Conservation (phyloP, 1,284 basidiomycete genomes). For the Psilocybe mexicana region DNA sequence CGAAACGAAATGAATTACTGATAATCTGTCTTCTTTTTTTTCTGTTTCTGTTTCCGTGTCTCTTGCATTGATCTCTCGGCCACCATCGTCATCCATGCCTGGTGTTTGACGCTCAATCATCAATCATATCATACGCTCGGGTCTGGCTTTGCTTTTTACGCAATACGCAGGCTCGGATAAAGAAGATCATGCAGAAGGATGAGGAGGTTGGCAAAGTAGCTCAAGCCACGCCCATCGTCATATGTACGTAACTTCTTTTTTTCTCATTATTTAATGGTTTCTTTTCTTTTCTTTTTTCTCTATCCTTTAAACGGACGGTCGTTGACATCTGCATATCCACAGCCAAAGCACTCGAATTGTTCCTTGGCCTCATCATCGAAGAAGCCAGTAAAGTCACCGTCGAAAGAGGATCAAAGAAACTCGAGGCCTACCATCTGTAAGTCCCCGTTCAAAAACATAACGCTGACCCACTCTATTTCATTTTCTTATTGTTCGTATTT, state of each 20-base stretch:
- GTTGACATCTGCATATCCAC: constrained; percentile 1
- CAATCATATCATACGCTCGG: neutral
- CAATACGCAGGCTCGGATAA: constrained; percentile 82
- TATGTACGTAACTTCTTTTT: constrained; percentile 68
- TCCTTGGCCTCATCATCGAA: constrained; percentile 86
- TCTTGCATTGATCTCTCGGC: no score
- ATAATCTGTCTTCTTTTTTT: neutral
- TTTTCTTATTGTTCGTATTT: neutral
- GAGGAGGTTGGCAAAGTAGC: constrained; percentile 99
- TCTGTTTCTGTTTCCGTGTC: neutral
- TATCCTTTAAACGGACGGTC: no score
- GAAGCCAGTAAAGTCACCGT: constrained; percentile 83
- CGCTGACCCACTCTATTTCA: neutral
- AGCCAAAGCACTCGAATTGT: constrained; percentile 97
- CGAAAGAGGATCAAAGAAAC: constrained; percentile 83
- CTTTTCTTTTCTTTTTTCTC: no score
- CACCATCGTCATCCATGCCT: no score
- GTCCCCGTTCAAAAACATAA: constrained; percentile 35
- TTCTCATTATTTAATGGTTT: no score
- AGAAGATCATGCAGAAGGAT: constrained; percentile 99
- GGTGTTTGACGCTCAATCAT: neutral
- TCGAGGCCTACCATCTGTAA: constrained; percentile 94
- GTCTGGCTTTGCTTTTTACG: neutral
- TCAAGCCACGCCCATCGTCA: constrained; percentile 94
- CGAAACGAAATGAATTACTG: neutral